Base-by-base conservation (phyloP, 2,329 filamentous ascomycete species). In the Talaromyces sp. region DNA sequence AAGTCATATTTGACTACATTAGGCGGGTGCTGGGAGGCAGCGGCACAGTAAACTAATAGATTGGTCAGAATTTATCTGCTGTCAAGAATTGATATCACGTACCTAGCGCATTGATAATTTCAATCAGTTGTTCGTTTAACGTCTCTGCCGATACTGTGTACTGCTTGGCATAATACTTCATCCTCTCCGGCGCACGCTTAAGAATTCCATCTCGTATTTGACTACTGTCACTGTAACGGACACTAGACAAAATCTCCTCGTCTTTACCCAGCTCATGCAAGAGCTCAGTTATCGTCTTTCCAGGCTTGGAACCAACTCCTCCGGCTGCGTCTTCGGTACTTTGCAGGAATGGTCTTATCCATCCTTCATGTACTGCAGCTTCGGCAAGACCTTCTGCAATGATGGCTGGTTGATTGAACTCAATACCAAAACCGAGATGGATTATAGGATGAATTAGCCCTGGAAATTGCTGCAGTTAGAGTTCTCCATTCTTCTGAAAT, bases 351-450 rank as follows among this genome's bases (percentile, higher is more conserved):
- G 75, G 68, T 1, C 77, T 79, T 1, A 90, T 81, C 75, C 84
- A 84, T 50, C 83, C 78, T 7, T 82, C 78, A 72, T 96, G 91
- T 1, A 92, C 85, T 8, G 89, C 87, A 1, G 90, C 83, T 78
- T 96, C 89, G 0, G 93, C 91, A 19, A 97, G 85, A 0, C 82
- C 92, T 77, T 94, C 87, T 6, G 92, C 91, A 33, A 97, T 83
- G 66, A 96, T 87, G 43, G 90, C 90, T 1, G 91, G 91, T 73
- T 96, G 92, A 10, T 84, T 75, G 80, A 92, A 96, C 74, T 96
- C 92, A 41, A 97, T 74, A 4, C 90, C 93, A 73, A 92, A 96
- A 58, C 92, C 90, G 22, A 96, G 83, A 73, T 96, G 92, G 67
- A 97, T 93, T 16, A 95, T 79, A 1, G 92, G 92, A 72, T 96